These are phyloP conservation scores for Termitomyces sp. DNA, from an alignment of 768 basidiomycete genomes.

Conservation along the genomic window DNA sequence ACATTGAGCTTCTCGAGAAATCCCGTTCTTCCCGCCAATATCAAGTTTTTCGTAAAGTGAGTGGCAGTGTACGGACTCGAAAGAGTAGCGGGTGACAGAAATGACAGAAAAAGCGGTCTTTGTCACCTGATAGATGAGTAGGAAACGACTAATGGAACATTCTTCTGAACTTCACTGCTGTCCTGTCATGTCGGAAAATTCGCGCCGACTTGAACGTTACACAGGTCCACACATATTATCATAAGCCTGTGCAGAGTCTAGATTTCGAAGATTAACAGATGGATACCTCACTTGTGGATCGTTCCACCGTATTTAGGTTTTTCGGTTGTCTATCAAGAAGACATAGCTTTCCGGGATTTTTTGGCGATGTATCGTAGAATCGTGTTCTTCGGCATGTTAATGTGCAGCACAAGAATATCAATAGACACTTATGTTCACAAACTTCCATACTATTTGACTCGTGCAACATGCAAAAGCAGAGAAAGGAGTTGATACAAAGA, in stretches of 20 bases:
- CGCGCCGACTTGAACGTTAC: not conserved
- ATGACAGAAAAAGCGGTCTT: not conserved
- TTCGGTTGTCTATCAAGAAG: not conserved
- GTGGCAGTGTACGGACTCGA: not conserved
- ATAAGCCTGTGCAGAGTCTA: not conserved
- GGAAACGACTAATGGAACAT: not conserved
- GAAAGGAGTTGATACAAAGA: conserved; percentile 9
- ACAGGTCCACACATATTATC: not conserved
- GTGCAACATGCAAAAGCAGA: not conserved
- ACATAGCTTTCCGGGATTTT: not conserved
- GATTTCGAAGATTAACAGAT: not conserved
- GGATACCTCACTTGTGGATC: not conserved
- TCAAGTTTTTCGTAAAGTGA: not conserved
- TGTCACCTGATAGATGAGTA: conserved; percentile 1
- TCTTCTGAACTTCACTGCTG: not conserved
- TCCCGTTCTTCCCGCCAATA: not conserved
- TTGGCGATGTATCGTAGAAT: not conserved
- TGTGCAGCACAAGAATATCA: not conserved
- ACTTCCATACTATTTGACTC: not conserved
- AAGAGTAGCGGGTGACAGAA: not conserved
- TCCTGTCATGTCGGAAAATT: not conserved
- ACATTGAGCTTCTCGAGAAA: not conserved
- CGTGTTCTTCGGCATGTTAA: not conserved
- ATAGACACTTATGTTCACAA: not conserved
- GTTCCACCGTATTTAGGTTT: not conserved